These are phyloP conservation scores for Paraconiothyrium sp. DNA, from an alignment of 2,329 filamentous ascomycete genomes.

Conservation along the genomic window DNA sequence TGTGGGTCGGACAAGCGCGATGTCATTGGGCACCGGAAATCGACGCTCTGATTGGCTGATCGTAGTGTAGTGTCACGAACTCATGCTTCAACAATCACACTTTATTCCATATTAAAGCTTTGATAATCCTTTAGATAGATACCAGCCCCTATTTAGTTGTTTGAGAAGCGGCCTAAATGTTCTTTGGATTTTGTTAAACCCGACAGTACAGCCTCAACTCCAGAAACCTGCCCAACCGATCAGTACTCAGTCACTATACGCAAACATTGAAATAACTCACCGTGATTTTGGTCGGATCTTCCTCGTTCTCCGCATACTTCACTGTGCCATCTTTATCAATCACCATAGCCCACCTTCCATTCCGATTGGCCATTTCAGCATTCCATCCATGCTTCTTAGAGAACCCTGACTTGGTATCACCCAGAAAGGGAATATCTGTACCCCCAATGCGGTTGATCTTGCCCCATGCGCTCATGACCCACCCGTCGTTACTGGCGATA, in stretches of 20 bases:
- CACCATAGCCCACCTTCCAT: slow-evolving; percentile 80
- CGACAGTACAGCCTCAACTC: background rate
- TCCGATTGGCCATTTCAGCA: slow-evolving; percentile 72
- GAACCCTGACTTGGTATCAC: slow-evolving; percentile 77
- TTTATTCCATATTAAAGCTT: background rate
- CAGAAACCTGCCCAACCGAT: background rate
- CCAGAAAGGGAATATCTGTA: slow-evolving; percentile 80
- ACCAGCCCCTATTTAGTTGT: background rate
- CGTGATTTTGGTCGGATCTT: background rate
- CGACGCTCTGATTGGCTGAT: slow-evolving; percentile 29
- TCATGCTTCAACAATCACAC: too few relatives aligned
- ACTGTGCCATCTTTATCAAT: slow-evolving; percentile 78
- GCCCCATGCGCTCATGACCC: slow-evolving; percentile 88
- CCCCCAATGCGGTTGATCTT: slow-evolving; percentile 84
- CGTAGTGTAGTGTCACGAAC: too few relatives aligned
- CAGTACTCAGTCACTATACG: background rate
- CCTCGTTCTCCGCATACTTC: slow-evolving; percentile 79
- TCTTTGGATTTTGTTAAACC: background rate
- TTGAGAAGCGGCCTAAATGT: background rate
- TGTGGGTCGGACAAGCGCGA: slow-evolving; percentile 2
- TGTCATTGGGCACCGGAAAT: background rate
- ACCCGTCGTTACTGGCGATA: slow-evolving; percentile 85
- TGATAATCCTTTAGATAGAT: background rate
- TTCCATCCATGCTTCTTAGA: slow-evolving; percentile 81
- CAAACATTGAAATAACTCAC: background rate